phyloP scores from a whole-genome alignment of 163 green algal species.

The Picocystis sp. region DNA sequence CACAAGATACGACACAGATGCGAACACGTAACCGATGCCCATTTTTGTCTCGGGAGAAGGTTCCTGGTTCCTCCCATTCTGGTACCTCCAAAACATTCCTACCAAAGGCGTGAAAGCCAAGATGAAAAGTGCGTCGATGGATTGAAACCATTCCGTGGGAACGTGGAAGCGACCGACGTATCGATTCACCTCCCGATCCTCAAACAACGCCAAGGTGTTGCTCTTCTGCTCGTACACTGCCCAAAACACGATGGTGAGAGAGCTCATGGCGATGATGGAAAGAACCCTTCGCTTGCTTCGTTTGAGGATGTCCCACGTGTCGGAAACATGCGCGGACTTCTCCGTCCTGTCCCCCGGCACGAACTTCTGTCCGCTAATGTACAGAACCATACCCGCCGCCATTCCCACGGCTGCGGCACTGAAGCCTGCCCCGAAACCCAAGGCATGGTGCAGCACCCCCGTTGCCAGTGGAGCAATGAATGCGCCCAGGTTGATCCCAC shows the following conservation, averaged over 20 bases:
- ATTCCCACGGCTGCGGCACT: conserved; percentile 11
- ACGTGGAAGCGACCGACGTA: conserved; percentile 1
- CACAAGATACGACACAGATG: conserved; percentile 3
- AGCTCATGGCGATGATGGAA: conserved; percentile 5
- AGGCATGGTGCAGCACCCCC: conserved; percentile 6
- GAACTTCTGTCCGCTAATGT: conserved; percentile 1
- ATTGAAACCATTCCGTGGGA: conserved; percentile 15
- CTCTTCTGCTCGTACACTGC: conserved; percentile 19
- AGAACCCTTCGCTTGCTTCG: conserved; percentile 1
- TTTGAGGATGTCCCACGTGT: background rate
- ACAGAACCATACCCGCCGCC: conserved; percentile 4
- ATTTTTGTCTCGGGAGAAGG: conserved; percentile 17
- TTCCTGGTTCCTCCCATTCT: conserved; percentile 8
- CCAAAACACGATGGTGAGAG: conserved; percentile 13
- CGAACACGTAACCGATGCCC: conserved; percentile 11
- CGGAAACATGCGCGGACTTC: background rate
- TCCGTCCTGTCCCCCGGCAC: conserved; percentile 1
- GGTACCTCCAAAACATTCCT: background rate
- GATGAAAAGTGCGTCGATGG: conserved; percentile 13
- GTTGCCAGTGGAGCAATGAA: conserved; percentile 14
- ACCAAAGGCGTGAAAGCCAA: conserved; percentile 9
- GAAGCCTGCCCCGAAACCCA: conserved; percentile 13
- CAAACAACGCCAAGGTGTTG: conserved; percentile 12
- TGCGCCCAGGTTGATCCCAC: conserved; percentile 18
- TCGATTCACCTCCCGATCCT: conserved; percentile 7